A percentile compares a stretch with the other conserved stretches of the same genome.
phyloP scores from a whole-genome alignment of 176 grass and related monocot genomes.

The Lolium rigidum region DNA sequence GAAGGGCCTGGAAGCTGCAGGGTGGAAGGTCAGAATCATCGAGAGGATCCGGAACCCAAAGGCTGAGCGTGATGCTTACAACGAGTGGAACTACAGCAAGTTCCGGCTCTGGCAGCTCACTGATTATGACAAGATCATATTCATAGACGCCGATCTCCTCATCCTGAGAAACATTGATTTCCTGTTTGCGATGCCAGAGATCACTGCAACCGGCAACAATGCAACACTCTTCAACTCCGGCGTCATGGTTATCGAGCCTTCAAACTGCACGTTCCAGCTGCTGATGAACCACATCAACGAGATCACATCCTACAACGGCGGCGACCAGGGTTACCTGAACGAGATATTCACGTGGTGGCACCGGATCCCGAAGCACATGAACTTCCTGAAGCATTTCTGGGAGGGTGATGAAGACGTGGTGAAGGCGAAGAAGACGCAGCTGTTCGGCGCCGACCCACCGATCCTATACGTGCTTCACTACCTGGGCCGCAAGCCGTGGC shows the following conservation, averaged over 20 bases:
- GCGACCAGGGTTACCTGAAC: constrained; percentile 92
- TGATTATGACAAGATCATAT: constrained; percentile 98
- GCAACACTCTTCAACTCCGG: constrained; percentile 96
- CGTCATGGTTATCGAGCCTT: constrained; percentile 92
- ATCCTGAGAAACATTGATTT: constrained; percentile 93
- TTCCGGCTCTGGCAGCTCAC: constrained; percentile 97
- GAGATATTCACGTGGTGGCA: constrained; percentile 99
- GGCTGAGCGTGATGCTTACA: constrained; percentile 86
- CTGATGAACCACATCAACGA: constrained; percentile 96
- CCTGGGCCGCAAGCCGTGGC: constrained; percentile 78
- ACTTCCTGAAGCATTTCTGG: constrained; percentile 99
- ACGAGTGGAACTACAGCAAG: constrained; percentile 99
- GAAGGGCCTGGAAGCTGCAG: constrained; percentile 72
- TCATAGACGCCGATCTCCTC: constrained; percentile 93
- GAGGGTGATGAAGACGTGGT: constrained; percentile 82
- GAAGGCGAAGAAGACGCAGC: constrained; percentile 76
- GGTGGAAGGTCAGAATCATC: constrained; percentile 92
- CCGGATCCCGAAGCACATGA: constrained; percentile 87
- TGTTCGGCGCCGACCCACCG: constrained; percentile 78
- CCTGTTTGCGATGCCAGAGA: constrained; percentile 88
- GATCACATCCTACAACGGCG: constrained; percentile 89
- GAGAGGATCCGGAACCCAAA: constrained; percentile 90
- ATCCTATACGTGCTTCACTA: constrained; percentile 87
- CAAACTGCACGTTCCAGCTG: constrained; percentile 90
- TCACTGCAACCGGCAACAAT: constrained; percentile 84